Percentiles rank a stretch among this genome's conserved stretches.
These are phyloP conservation scores for Candida loeiensis DNA, from an alignment of 805 yeast species.

Conservation along the genomic window DNA sequence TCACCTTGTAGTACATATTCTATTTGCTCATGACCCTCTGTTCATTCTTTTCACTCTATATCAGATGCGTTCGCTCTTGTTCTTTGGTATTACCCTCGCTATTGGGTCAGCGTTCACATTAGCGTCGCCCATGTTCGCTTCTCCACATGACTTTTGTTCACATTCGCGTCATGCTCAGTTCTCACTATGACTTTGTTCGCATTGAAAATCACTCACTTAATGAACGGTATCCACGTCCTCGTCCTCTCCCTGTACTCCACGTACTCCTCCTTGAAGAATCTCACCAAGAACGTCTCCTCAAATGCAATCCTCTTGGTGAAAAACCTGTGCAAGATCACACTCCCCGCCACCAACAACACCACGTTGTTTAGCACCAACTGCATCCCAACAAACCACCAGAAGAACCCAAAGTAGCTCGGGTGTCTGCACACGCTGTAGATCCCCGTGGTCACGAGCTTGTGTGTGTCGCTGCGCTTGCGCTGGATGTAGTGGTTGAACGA, in stretches of 20 bases:
- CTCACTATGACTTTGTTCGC: background rate
- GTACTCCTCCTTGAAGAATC: conserved; percentile 74
- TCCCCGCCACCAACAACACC: conserved; percentile 52
- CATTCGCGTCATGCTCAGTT: background rate
- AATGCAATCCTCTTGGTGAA: conserved; percentile 61
- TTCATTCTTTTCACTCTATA: too few species aligned
- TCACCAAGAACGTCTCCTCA: conserved; percentile 65
- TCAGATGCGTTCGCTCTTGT: too few species aligned
- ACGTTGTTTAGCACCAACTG: conserved; percentile 71
- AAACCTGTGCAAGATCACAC: conserved; percentile 59
- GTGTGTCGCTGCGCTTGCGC: conserved; percentile 44
- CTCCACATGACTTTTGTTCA: too few species aligned
- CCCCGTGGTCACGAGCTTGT: conserved; percentile 69
- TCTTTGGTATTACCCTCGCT: too few species aligned
- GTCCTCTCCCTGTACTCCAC: conserved; percentile 46
- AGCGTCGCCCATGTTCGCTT: too few species aligned
- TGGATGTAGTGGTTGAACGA: conserved; percentile 84
- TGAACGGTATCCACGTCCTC: conserved; percentile 58
- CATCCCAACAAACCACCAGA: conserved; percentile 89
- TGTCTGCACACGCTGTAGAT: conserved; percentile 69
- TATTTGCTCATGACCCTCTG: too few species aligned
- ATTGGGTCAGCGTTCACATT: too few species aligned
- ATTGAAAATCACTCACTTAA: background rate
- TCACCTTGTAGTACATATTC: too few species aligned
- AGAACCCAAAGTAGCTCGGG: conserved; percentile 90